Evolutionary conservation across 768 basidiomycete species (phyloP).

Genomic region (Steccherinum ochraceum): DNA sequence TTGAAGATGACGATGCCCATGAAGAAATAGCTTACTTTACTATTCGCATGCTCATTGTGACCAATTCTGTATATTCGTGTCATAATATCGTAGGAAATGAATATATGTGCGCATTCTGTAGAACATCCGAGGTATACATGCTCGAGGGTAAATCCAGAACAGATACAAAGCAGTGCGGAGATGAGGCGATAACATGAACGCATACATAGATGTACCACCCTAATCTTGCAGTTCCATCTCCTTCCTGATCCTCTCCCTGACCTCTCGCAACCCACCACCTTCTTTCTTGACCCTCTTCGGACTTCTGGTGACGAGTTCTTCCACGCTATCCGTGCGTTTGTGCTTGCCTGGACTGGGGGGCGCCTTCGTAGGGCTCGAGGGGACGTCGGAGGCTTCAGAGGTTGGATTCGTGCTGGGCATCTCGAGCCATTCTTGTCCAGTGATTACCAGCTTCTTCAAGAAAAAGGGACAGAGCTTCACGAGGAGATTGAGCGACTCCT

Average conservation of each 20-base stretch:
- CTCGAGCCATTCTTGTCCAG: constrained; percentile 48
- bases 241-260: constrained; percentile 73
- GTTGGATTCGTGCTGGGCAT: constrained; percentile 41
- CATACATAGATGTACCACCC: neutral
- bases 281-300: constrained; percentile 68
- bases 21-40: neutral
- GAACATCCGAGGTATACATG: neutral
- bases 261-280: constrained; percentile 68
- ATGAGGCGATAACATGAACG: constrained; percentile 2
- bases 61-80: no score
- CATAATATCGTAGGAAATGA: no score
- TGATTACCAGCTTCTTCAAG: constrained; percentile 55
- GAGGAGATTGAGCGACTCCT: constrained; percentile 65
- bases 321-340: constrained; percentile 49
- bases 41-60: neutral
- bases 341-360: constrained; percentile 30
- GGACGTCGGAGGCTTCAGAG: constrained; percentile 6
- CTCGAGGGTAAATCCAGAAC: neutral
- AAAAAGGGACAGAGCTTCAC: constrained; percentile 76
- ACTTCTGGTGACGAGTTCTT: constrained; percentile 60
- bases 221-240: constrained; percentile 68
- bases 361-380: constrained; percentile 11
- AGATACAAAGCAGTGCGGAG: neutral
- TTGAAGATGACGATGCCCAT: constrained; percentile 1
- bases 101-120: neutral